These are phyloP conservation scores for Raphanus raphanistrum DNA, from an alignment of 345 rosid species.

Conservation along the genomic window DNA sequence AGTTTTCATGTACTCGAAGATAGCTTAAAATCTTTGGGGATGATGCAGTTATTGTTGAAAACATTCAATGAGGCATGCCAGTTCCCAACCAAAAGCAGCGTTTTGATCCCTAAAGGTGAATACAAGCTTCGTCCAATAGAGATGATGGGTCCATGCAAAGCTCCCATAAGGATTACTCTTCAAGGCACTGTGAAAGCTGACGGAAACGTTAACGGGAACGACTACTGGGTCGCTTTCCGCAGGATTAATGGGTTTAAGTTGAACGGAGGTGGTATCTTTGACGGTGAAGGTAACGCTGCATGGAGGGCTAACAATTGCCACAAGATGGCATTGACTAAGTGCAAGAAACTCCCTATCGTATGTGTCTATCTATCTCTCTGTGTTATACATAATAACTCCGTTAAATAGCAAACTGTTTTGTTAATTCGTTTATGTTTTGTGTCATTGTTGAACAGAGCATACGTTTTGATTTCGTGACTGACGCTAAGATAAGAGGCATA, in stretches of 20 bases:
- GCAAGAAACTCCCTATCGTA: constrained; percentile 41
- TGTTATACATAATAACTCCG: not conserved
- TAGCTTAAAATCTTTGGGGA: not conserved
- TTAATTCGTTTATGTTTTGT: not conserved
- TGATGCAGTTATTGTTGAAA: constrained; percentile 22
- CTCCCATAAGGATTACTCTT: constrained; percentile 19
- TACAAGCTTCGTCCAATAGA: constrained; percentile 28
- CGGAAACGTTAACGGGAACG: not conserved
- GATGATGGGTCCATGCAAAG: constrained; percentile 38
- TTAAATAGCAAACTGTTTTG: not conserved
- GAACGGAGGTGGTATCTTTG: constrained; percentile 58
- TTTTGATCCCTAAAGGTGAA: constrained; percentile 34
- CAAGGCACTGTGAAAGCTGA: constrained; percentile 33
- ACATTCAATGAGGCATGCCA: constrained; percentile 38
- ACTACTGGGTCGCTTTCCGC: constrained; percentile 55
- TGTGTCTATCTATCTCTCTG: not conserved
- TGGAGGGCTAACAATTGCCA: constrained; percentile 52
- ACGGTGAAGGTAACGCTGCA: constrained; percentile 60
- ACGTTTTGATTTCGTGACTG: constrained; percentile 44
- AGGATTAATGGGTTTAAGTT: constrained; percentile 44
- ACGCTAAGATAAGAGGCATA: constrained; percentile 40
- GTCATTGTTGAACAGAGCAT: constrained; percentile 42
- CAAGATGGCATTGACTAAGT: constrained; percentile 11
- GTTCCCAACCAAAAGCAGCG: constrained; percentile 1
- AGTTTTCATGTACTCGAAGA: constrained; percentile 6